A percentile compares a stretch with the other conserved stretches of the same genome.
Evolutionary conservation across 202 grass and related monocot species (phyloP).

Genomic region (Digitaria exilis): DNA sequence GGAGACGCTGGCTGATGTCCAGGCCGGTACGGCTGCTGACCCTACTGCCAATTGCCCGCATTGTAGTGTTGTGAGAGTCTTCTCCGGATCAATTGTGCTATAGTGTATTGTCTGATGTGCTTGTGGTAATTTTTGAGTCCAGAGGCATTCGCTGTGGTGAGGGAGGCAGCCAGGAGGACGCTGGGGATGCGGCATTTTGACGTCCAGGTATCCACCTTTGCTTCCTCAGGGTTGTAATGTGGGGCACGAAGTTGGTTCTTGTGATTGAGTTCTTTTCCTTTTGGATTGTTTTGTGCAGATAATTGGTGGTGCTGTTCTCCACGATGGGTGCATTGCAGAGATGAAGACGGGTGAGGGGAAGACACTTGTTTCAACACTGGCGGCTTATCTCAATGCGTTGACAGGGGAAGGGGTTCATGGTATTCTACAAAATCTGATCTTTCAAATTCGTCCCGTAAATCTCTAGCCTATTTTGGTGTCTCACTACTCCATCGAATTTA

Average conservation of each 20-base stretch:
- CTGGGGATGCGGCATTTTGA: constrained; percentile 91
- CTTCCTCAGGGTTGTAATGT: neutral
- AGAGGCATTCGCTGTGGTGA: constrained; percentile 90
- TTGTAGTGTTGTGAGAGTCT: neutral
- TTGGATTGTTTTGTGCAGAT: constrained; percentile 50
- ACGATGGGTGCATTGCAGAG: constrained; percentile 96
- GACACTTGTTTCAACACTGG: constrained; percentile 86
- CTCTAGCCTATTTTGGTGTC: neutral
- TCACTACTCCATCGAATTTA: neutral
- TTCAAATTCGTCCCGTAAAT: neutral
- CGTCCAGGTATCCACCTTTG: constrained; percentile 67
- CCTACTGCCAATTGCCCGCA: neutral
- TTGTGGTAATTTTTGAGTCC: constrained; percentile 13
- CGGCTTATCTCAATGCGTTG: constrained; percentile 86
- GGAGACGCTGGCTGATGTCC: constrained; percentile 81
- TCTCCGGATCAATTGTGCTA: neutral
- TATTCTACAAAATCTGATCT: constrained; percentile 41
- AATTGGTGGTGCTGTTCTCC: constrained; percentile 90
- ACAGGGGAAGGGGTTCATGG: constrained; percentile 91
- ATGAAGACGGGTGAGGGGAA: constrained; percentile 99
- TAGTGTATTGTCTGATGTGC: constrained; percentile 29
- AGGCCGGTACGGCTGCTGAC: constrained; percentile 52
- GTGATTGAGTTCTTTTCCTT: constrained; percentile 1
- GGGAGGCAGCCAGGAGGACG: constrained; percentile 83
- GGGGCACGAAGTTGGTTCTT: neutral